Conservation (phyloP, 805 yeast genomes). For the Citeromyces nyonsensis region DNA sequence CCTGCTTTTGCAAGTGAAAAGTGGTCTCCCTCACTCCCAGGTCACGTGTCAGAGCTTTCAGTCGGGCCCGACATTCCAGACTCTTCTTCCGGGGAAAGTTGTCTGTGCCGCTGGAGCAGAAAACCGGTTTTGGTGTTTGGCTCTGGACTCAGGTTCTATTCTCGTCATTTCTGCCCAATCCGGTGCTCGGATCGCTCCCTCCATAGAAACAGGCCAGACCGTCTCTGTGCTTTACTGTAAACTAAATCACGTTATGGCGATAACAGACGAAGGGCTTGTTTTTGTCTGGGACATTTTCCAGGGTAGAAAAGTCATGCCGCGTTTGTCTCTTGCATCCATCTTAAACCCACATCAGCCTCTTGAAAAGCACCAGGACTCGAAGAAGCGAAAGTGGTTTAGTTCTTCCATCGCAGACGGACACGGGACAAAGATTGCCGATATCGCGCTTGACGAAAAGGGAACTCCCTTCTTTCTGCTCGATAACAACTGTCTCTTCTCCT, state of each 20-base stretch:
- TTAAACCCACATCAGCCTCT: slow-evolving; percentile 19
- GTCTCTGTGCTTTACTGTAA: slow-evolving; percentile 20
- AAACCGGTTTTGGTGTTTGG: slow-evolving; percentile 29
- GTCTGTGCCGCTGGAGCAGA: slow-evolving; percentile 24
- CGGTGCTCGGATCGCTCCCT: slow-evolving; percentile 30
- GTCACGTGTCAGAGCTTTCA: slow-evolving; percentile 10
- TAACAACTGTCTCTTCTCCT: slow-evolving; percentile 22
- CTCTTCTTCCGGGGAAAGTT: slow-evolving; percentile 30
- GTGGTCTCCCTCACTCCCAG: slow-evolving; percentile 14
- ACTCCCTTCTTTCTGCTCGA: slow-evolving; percentile 24
- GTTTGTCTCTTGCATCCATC: slow-evolving; percentile 37
- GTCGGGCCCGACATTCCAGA: slow-evolving; percentile 20
- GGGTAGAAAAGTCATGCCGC: slow-evolving; percentile 16
- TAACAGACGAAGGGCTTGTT: slow-evolving; percentile 34
- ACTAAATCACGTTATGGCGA: slow-evolving; percentile 18
- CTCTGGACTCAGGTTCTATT: slow-evolving; percentile 44
- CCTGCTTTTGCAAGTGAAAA: slow-evolving; percentile 14
- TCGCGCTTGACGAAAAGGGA: slow-evolving; percentile 23
- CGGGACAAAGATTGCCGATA: slow-evolving; percentile 9
- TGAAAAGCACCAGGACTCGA: slow-evolving; percentile 4
- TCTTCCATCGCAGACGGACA: slow-evolving; percentile 9
- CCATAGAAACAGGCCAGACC: slow-evolving; percentile 34
- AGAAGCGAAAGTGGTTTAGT: slow-evolving; percentile 7
- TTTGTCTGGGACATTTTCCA: slow-evolving; percentile 31
- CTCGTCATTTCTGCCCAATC: slow-evolving; percentile 21